Base-by-base conservation (phyloP, 257 asterid genomes). In the Echium plantagineum region DNA sequence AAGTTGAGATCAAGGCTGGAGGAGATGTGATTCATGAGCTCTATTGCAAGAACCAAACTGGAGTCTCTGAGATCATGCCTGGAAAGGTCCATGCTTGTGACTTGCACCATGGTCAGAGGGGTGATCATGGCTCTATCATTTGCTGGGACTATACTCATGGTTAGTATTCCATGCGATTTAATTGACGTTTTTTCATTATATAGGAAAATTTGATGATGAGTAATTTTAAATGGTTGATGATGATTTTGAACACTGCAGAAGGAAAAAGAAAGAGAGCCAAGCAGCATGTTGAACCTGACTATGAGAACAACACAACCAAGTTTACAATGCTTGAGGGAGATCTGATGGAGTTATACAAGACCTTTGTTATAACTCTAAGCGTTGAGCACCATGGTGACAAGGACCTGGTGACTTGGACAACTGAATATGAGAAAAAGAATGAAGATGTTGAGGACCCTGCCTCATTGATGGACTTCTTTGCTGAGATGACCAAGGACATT, bases 21-120 rank as follows among this genome's bases (percentile, higher is more conserved):
- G 62, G 62, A 22, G 62, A 58, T 58, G 21, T 58, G 10, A 28
- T 26, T 31, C 62, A 58, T 58, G 62, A 58, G 22, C 46, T 58
- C 24, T 31, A 15, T 4, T 22, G 62, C n/a, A 21, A 18, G 38
- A 31, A 30, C 15, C 52, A 42, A 17, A 42, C 32, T 7, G 16
- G 7, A 8, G 6, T 58, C 0, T 12, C 62, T 2, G 5, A 20
- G 49, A 58, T 58, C 20, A 15, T 1, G 15, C 7, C n/a, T 16
- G 51, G 3, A 15, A 31, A 53, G 20, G 15, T 58, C 21, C 48
- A 30, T 16, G 62, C 21, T 1, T 32, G 46, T 58, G 62, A 58
- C 17, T 17, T 53, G 19, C 57, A 53, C 22, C 15, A 53, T n/a
- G 62, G 62, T 21, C 62, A 58, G n/a, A 26, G 62, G 62, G 62